A percentile compares a stretch with the other conserved stretches of the same genome.
Evolutionary conservation across 176 grass and related monocot genomes (phyloP).

Genomic region (Musa troglodytarum): DNA sequence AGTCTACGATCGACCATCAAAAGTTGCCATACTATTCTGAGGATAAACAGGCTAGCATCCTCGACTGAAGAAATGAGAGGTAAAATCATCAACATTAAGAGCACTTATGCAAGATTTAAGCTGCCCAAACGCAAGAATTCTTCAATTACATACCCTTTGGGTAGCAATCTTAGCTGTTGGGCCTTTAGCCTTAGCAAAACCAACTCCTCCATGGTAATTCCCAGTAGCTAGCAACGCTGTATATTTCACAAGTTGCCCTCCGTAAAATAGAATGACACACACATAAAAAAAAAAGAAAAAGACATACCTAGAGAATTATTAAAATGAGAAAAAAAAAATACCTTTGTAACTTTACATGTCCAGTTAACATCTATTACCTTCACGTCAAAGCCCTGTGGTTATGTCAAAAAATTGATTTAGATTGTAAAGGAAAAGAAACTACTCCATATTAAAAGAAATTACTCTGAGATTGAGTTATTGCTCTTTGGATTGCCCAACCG

Average conservation of each 20-base stretch:
- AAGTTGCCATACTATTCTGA: neutral
- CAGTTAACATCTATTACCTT: constrained; percentile 93
- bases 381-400: constrained; percentile 78
- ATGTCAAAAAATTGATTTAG: neutral
- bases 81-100: neutral
- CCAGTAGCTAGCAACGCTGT: constrained; percentile 78
- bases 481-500: neutral
- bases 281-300: constrained; percentile 15
- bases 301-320: neutral
- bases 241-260: constrained; percentile 80
- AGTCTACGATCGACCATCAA: neutral
- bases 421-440: neutral
- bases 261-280: constrained; percentile 32
- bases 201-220: constrained; percentile 89
- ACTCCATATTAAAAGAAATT: neutral
- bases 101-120: neutral
- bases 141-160: constrained; percentile 49
- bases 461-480: neutral
- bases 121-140: neutral
- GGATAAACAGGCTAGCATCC: neutral
- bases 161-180: constrained; percentile 83
- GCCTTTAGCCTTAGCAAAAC: constrained; percentile 86
- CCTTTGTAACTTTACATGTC: constrained; percentile 98
- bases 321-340: constrained; percentile 18
- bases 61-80: neutral